Conservation (phyloP, 2,329 filamentous ascomycete genomes). For the Magnaporthales sp. region DNA sequence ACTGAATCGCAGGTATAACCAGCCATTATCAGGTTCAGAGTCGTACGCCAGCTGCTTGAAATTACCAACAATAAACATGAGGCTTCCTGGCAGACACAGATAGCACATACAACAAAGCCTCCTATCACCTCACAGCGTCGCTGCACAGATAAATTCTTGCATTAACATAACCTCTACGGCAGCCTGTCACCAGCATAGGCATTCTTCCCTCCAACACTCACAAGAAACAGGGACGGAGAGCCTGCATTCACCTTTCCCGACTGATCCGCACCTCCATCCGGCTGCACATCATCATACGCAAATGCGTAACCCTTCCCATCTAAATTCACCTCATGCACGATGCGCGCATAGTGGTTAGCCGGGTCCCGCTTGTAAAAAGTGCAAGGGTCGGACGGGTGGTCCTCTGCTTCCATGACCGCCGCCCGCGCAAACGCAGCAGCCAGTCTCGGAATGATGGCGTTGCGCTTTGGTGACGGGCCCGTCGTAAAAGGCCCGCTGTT, state of each 20-base stretch:
- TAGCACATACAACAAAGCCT: no score
- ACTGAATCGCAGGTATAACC: no score
- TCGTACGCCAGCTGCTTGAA: no score
- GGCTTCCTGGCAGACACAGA: no score
- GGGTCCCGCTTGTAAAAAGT: conserved; percentile 30
- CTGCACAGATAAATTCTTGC: background rate
- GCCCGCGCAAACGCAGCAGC: conserved; percentile 46
- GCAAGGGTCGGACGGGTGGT: conserved; percentile 23
- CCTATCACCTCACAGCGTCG: background rate
- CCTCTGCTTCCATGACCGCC: conserved; percentile 37
- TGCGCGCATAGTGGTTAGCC: conserved; percentile 49
- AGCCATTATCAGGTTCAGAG: no score
- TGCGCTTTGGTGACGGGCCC: conserved; percentile 27
- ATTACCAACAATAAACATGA: no score
- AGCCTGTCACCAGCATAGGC: conserved; percentile 17
- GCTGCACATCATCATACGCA: conserved; percentile 52
- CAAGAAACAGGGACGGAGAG: conserved; percentile 37
- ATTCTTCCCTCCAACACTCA: conserved; percentile 37
- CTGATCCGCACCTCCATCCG: conserved; percentile 40
- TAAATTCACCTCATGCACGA: conserved; percentile 44
- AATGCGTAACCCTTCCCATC: conserved; percentile 51
- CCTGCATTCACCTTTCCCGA: conserved; percentile 46
- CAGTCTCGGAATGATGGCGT: conserved; percentile 36
- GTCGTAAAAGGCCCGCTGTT: conserved; percentile 52
- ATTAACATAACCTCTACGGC: conserved; percentile 2